Evolutionary conservation across 345 rosid species (phyloP), one percentile per base, ranked within the genome.

Genomic region (Aquilaria yunnanensis): DNA sequence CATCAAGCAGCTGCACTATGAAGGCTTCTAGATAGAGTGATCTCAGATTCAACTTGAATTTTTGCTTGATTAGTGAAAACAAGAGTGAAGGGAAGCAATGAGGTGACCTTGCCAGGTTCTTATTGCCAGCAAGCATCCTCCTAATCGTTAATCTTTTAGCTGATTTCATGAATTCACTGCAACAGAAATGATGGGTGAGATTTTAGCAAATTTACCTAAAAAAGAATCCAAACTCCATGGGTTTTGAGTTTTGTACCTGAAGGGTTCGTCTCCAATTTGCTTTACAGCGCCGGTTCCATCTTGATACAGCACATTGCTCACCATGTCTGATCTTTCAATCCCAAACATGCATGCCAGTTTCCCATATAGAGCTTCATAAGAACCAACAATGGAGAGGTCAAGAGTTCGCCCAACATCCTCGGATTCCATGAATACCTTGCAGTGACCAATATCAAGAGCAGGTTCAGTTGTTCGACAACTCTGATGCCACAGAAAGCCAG

Each of bases 401-500:
- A 94, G 88, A 10, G 96, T 88, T 34, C 91, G 81, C 31, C 99
- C 96, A n/a, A 84, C 87, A 65, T 90, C 96, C 67, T 88, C 96
- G 0, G 97, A 82, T 68, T 90, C 93, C 88, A 90, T 77, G 77
- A 94, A 90, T 23, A 90, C 96, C 76, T 90, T 94, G 76, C 99
- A 86, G 64, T 82, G 94, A 75, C 90, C 89, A 0, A 85, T 82
- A 50, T 83, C 89, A 16, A 16, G 23, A 16, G 23, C 32, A 76
- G 75, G 61, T 66, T 63, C 8, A 59, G 67, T 70, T 62, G 76
- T 54, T 51, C 67, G 8, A 48, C 71, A 56, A 74, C 70, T 66
- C 62, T 74, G 34, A 69, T 51, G 72, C 76, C 80, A 74, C 7
- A 57, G 83, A 13, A 67, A 61, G 30, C 72, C 74, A 62, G 1